A percentile compares a stretch with the other conserved stretches of the same genome.
Conservation (phyloP, 345 rosid genomes). For the Brassica napus region Da-Ae NC_063444.1:7860501-7861000, state of each 20-base stretch:
- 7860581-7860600: constrained; percentile 60
- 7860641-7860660: background rate
- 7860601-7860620: constrained; percentile 50
- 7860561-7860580: constrained; percentile 40
- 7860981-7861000: background rate
- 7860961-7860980: background rate
- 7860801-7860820: constrained; percentile 87
- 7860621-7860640: constrained; percentile 51
- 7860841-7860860: background rate
- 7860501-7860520: constrained; percentile 4
- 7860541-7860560: constrained; percentile 38
- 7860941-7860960: constrained; percentile 75
- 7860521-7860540: constrained; percentile 42
- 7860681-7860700: background rate
- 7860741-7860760: constrained; percentile 94
- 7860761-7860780: constrained; percentile 70
- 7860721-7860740: constrained; percentile 66
- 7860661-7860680: background rate
- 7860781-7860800: constrained; percentile 68
- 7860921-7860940: constrained; percentile 63
- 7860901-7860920: constrained; percentile 82
- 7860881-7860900: constrained; percentile 59
- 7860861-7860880: background rate
- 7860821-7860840: background rate
- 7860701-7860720: background rate